These are phyloP conservation scores for Lactarius indigo DNA, from an alignment of 768 basidiomycete species.

Conservation along the genomic window DNA sequence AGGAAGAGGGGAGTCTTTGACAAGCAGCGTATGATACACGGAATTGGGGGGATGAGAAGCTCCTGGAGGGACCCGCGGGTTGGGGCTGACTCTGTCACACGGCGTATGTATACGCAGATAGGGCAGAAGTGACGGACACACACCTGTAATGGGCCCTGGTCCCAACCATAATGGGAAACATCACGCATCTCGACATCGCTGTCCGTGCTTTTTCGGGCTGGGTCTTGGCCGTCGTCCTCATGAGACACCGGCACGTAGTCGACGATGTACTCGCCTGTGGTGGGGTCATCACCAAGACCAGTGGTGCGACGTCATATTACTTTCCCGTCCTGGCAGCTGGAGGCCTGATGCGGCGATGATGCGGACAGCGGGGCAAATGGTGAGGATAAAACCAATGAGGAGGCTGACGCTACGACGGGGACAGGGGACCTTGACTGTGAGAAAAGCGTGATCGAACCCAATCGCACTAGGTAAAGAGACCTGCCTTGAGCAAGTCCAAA, in stretches of 20 bases:
- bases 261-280: no score
- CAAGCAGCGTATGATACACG: not conserved
- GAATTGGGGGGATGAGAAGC: not conserved
- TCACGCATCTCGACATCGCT: not conserved
- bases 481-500: not conserved
- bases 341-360: no score
- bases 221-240: not conserved
- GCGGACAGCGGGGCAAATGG: conserved; percentile 2
- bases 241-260: no score
- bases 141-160: not conserved
- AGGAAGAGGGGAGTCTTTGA: conserved; percentile 12
- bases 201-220: not conserved
- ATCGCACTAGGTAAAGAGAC: not conserved
- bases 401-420: not conserved
- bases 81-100: not conserved
- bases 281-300: not conserved
- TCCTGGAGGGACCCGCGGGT: not conserved
- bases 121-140: not conserved
- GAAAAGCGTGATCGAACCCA: not conserved
- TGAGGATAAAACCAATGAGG: not conserved
- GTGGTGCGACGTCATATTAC: no score
- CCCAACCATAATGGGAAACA: no score
- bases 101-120: not conserved
- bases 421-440: not conserved
- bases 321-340: no score